Evolutionary conservation across 331 rosid genomes (phyloP).

Genomic region (Ulmus americana): DNA sequence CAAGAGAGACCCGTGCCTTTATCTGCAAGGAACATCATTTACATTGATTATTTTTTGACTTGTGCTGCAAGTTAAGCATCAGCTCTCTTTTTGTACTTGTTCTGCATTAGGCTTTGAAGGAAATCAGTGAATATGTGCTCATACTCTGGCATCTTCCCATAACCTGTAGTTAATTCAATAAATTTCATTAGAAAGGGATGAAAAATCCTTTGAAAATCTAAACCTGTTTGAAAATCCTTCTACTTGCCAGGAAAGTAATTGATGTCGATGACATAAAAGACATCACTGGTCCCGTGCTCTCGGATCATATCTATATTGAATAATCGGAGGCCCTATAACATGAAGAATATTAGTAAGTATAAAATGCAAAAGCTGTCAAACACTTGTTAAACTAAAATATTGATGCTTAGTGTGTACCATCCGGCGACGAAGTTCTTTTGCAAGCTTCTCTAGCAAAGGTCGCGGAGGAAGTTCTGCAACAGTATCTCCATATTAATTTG

Average conservation of each 20-base stretch:
- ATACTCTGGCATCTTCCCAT: slow-evolving; percentile 73
- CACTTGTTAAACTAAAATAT: slow-evolving; percentile 11
- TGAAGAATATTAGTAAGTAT: slow-evolving; percentile 16
- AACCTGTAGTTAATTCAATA: slow-evolving; percentile 45
- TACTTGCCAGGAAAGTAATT: slow-evolving; percentile 88
- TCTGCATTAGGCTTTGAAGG: slow-evolving; percentile 52
- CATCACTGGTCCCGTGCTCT: slow-evolving; percentile 68
- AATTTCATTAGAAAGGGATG: neutral
- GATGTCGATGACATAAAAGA: slow-evolving; percentile 83
- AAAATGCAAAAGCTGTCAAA: neutral
- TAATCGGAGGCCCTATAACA: slow-evolving; percentile 57
- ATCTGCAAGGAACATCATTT: neutral
- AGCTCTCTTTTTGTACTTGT: slow-evolving; percentile 48
- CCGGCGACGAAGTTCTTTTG: slow-evolving; percentile 60
- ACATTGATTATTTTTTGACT: neutral
- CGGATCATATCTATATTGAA: slow-evolving; percentile 92
- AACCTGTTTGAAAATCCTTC: neutral
- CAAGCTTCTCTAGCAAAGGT: slow-evolving; percentile 68
- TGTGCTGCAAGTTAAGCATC: slow-evolving; percentile 11
- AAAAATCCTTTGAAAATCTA: neutral
- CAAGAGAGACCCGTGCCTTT: neutral
- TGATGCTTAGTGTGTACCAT: slow-evolving; percentile 27
- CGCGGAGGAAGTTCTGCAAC: slow-evolving; percentile 68
- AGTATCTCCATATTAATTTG: slow-evolving; percentile 3
- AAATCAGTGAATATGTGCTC: slow-evolving; percentile 74